Evolutionary conservation across 2,329 filamentous ascomycete species (phyloP).

Genomic region (Pseudogymnoascus sp.): DNA sequence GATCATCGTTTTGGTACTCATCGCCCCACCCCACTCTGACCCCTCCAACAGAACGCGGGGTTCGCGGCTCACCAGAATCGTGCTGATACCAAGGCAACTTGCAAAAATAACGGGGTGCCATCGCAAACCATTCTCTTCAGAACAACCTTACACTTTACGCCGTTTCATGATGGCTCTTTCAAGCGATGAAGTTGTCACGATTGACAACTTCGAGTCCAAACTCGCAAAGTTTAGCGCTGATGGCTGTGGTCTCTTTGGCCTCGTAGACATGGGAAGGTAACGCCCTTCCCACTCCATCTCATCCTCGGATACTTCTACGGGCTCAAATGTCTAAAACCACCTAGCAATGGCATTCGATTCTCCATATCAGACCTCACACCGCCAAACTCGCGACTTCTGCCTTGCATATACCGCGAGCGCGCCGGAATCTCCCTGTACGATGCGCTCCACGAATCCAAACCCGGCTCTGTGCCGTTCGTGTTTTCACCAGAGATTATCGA

Average conservation of each 20-base stretch:
- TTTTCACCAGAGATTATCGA: slow-evolving; percentile 52
- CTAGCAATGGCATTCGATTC: slow-evolving; percentile 86
- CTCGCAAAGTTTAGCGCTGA: slow-evolving; percentile 21
- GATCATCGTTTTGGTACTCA: not conserved
- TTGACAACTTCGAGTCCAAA: slow-evolving; percentile 24
- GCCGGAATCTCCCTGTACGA: slow-evolving; percentile 82
- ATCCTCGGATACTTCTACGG: not conserved
- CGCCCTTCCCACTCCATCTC: not conserved
- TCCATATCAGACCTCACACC: slow-evolving; percentile 77
- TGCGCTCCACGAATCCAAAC: slow-evolving; percentile 51
- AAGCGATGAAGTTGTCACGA: slow-evolving; percentile 22
- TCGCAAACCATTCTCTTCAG: not conserved
- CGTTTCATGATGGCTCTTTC: slow-evolving; percentile 15
- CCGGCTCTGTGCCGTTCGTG: slow-evolving; percentile 25
- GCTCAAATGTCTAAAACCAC: slow-evolving; percentile 12
- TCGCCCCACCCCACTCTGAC: not conserved
- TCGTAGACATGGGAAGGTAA: slow-evolving; percentile 32
- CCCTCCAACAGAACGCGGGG: not conserved
- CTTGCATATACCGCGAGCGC: slow-evolving; percentile 69
- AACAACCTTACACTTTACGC: not conserved
- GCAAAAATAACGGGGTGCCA: not conserved
- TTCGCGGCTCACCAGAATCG: not conserved
- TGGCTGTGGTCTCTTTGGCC: slow-evolving; percentile 23
- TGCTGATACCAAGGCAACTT: not conserved
- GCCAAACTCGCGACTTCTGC: slow-evolving; percentile 61